Percentiles rank a stretch among this genome's conserved stretches.
Evolutionary conservation across 768 basidiomycete species (phyloP).

Genomic region (Amanita molliuscula): DNA sequence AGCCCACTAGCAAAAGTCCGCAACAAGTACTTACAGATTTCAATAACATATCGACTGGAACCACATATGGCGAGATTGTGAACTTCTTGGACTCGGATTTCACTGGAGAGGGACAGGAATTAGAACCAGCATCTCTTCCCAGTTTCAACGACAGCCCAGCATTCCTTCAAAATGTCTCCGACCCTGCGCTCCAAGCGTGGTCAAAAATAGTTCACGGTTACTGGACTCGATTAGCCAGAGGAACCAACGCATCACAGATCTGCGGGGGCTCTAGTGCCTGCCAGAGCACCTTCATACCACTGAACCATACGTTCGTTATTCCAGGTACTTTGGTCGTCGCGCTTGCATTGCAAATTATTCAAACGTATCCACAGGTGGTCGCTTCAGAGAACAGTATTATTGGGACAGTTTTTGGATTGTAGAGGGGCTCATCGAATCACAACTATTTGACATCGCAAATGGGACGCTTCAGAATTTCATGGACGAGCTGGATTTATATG

Average conservation of each 20-base stretch:
- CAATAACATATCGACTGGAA: constrained; percentile 29
- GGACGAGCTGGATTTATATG: constrained; percentile 78
- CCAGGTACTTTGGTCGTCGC: constrained; percentile 45
- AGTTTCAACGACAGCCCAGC: constrained; percentile 54
- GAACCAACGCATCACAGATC: constrained; percentile 59
- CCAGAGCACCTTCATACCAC: constrained; percentile 78
- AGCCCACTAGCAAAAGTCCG: constrained; percentile 65
- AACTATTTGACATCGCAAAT: constrained; percentile 63
- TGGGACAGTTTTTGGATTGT: constrained; percentile 77
- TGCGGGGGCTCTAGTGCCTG: constrained; percentile 52
- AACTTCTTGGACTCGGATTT: constrained; percentile 70
- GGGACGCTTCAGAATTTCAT: constrained; percentile 87
- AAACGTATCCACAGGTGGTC: constrained; percentile 27
- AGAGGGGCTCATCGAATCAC: constrained; percentile 76
- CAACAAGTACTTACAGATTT: constrained; percentile 68
- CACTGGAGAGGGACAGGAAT: constrained; percentile 76
- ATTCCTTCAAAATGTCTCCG: constrained; percentile 61
- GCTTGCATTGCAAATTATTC: neutral
- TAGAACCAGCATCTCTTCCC: constrained; percentile 49
- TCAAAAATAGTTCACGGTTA: constrained; percentile 73
- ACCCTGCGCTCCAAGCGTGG: constrained; percentile 63
- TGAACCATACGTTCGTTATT: constrained; percentile 87
- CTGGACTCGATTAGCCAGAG: constrained; percentile 73
- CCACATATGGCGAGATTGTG: constrained; percentile 57
- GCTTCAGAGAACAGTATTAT: constrained; percentile 80